A percentile compares a stretch with the other conserved stretches of the same genome.
Evolutionary conservation across 352 stramenopile genomes (phyloP).

Genomic region (Phytophthora pinifolia): DNA sequence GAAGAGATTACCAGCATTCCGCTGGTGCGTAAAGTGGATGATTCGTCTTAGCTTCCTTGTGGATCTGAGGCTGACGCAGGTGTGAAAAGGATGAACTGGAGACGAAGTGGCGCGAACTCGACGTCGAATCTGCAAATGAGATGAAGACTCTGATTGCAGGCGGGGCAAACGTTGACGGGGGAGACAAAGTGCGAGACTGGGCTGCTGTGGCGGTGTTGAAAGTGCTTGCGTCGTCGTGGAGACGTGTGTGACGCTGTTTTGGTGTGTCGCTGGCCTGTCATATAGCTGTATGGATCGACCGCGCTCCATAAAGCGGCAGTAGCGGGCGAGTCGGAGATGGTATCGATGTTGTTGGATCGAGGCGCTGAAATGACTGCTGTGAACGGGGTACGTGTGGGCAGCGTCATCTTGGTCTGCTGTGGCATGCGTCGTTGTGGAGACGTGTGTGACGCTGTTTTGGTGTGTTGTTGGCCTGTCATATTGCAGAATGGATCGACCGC

Average conservation of each 20-base stretch:
- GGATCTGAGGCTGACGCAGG: no score
- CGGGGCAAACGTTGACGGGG: background rate
- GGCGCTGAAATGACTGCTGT: background rate
- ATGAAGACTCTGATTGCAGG: background rate
- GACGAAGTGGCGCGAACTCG: background rate
- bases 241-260: no score
- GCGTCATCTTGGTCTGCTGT: background rate
- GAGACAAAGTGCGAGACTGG: background rate
- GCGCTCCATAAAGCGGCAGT: constrained; percentile 1
- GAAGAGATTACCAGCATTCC: no score
- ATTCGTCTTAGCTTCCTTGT: no score
- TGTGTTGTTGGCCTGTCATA: background rate
- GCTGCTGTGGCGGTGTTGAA: no score
- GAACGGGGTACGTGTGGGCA: background rate
- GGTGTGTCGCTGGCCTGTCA: no score
- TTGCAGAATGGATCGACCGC: background rate
- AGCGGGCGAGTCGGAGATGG: background rate
- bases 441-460: constrained; percentile 5
- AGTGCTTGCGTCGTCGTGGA: no score
- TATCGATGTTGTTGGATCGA: background rate
- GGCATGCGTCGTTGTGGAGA: background rate
- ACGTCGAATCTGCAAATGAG: background rate
- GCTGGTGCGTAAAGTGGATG: no score
- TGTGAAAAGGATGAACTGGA: background rate
- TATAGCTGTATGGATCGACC: background rate